These are phyloP conservation scores for Termitomyces sp. DNA, from an alignment of 768 basidiomycete species.

Conservation along the genomic window DNA sequence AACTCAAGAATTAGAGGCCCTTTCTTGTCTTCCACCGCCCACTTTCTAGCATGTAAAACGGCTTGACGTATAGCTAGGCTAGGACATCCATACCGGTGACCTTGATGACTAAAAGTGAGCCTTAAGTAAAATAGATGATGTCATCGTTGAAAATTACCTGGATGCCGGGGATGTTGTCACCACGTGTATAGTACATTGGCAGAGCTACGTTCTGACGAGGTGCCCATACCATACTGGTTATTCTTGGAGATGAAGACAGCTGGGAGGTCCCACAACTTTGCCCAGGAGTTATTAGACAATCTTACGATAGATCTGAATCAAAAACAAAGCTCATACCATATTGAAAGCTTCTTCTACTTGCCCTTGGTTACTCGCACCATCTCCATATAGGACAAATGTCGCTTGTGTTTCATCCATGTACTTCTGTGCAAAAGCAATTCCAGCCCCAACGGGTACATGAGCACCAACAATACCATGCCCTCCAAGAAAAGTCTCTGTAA, in stretches of 20 bases:
- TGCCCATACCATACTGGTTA: constrained; percentile 99
- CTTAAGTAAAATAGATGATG: neutral
- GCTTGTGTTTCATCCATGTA: constrained; percentile 67
- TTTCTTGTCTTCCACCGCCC: constrained; percentile 32
- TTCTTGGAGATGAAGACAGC: constrained; percentile 67
- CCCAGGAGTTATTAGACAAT: constrained; percentile 35
- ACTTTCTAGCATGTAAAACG: constrained; percentile 80
- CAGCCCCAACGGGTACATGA: constrained; percentile 94
- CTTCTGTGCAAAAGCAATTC: constrained; percentile 91
- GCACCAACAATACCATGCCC: constrained; percentile 96
- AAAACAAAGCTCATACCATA: constrained; percentile 59
- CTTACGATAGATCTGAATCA: neutral
- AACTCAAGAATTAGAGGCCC: neutral
- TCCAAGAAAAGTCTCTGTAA: neutral
- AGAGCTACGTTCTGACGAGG: constrained; percentile 84
- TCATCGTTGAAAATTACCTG: constrained; percentile 43
- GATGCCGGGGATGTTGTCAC: constrained; percentile 94
- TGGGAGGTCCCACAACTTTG: constrained; percentile 95
- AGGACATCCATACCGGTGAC: constrained; percentile 97
- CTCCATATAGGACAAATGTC: constrained; percentile 94
- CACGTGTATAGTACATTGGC: constrained; percentile 95
- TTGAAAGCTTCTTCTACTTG: constrained; percentile 87
- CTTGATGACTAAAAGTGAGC: neutral
- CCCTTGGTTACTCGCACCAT: constrained; percentile 97
- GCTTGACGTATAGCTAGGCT: constrained; percentile 87